These are phyloP conservation scores for Spathaspora arborariae DNA, from an alignment of 805 yeast species.

Conservation along the genomic window DNA sequence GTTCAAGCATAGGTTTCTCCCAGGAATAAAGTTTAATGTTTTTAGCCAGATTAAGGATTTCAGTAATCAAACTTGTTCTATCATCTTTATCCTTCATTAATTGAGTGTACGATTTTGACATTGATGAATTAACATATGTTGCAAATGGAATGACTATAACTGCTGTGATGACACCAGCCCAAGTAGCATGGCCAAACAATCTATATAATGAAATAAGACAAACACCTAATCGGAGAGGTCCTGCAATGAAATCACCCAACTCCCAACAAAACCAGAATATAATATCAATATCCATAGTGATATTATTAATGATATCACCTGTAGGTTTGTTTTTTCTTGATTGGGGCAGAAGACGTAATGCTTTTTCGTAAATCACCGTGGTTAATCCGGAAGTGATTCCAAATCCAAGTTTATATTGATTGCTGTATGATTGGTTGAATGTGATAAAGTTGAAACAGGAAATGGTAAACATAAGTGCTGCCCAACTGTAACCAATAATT, in stretches of 20 bases:
- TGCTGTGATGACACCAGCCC: slow-evolving; percentile 33
- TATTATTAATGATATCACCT: slow-evolving; percentile 32
- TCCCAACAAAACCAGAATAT: slow-evolving; percentile 11
- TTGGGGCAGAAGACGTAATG: slow-evolving; percentile 27
- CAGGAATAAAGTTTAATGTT: slow-evolving; percentile 40
- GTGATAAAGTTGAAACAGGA: slow-evolving; percentile 20
- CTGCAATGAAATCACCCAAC: slow-evolving; percentile 15
- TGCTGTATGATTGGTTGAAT: slow-evolving; percentile 18
- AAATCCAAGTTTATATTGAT: slow-evolving; percentile 12
- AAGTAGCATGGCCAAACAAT: slow-evolving; percentile 31
- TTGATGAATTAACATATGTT: slow-evolving; percentile 21
- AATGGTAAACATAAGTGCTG: slow-evolving; percentile 21
- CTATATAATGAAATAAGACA: slow-evolving; percentile 30
- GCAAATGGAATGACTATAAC: slow-evolving; percentile 30
- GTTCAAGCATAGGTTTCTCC: slow-evolving; percentile 37
- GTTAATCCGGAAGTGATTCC: slow-evolving; percentile 19
- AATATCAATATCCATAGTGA: slow-evolving; percentile 27
- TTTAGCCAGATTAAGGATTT: slow-evolving; percentile 35
- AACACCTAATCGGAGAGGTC: slow-evolving; percentile 21
- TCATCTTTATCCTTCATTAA: slow-evolving; percentile 34
- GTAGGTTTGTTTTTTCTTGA: slow-evolving; percentile 27
- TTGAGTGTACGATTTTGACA: slow-evolving; percentile 20
- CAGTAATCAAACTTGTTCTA: slow-evolving; percentile 34
- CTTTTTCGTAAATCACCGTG: slow-evolving; percentile 24
- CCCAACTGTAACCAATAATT: slow-evolving; percentile 23